Base-by-base conservation (phyloP, 2,329 filamentous ascomycete species). In the Pseudocercospora fijiensis region DNA sequence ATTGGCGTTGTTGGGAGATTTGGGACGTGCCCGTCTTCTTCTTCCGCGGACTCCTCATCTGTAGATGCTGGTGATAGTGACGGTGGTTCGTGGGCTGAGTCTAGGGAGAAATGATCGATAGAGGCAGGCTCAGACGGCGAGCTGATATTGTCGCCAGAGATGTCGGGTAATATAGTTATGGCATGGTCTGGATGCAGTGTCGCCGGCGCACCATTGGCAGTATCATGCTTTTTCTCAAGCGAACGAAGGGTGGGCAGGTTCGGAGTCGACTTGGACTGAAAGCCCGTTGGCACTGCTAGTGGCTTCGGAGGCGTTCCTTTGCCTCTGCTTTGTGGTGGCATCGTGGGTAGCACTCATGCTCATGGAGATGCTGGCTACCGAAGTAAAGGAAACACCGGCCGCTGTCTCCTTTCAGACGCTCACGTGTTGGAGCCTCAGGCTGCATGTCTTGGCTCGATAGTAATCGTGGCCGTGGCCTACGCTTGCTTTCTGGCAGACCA, bases 221-320 rank as follows among this genome's bases (percentile, higher is more conserved):
- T 64, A 53, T 52, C 61, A 20, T 64, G 66, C 49, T 60, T 63
- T 60, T 56, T 53, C 59, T 63, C 47, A 7, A 78, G 73, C 3
- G 77, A 75, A 56, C 67, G 70, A n/a, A 79, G 67, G 0, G 79
- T 80, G 1, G 80, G 76, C 1, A 82, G 72, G 61, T 81, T 81
- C 4, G 81, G 80, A 2, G 80, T 81, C 0, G 80, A 82, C 61
- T 78, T 78, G 33, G 80, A 82, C 60, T 80, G 78, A 61, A 80
- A 74, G 24, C 76, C 77, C n/a, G 22, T 3, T 1, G 53, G 53
- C 53, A 56, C 28, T 7, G 28, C n/a, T 13, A 56, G 18, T 13
- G 67, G 66, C 24, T 71, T 72, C n/a, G 63, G 57, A 20, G 66
- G 60, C 33, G 64, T 66, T 6, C 27, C 28, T 24, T 56, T 56